Percentiles rank a stretch among this genome's conserved stretches.
phyloP scores from a whole-genome alignment of 306 rosid genomes.

The Prunus mira region DNA sequence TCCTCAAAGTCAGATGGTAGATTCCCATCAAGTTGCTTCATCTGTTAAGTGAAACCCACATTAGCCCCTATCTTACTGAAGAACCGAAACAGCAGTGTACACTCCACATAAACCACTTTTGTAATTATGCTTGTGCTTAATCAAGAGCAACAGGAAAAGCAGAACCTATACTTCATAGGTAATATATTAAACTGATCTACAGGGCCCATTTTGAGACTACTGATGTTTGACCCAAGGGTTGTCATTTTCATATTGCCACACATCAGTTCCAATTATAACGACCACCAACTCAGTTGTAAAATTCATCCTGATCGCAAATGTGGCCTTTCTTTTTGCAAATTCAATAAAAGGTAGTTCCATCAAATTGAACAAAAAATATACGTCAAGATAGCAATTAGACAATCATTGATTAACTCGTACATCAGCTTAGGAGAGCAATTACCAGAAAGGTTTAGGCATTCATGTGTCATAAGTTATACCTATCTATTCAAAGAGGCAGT shows the following conservation, averaged over 20 bases:
- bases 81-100: neutral
- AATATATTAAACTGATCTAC: neutral
- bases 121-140: neutral
- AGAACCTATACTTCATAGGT: neutral
- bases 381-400: neutral
- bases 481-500: neutral
- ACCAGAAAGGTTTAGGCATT: neutral
- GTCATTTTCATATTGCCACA: neutral
- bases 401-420: neutral
- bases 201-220: neutral
- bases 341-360: neutral
- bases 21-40: conserved; percentile 53
- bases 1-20: conserved; percentile 56
- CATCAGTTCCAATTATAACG: neutral
- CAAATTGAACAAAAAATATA: neutral
- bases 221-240: neutral
- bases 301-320: neutral
- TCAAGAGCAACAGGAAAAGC: neutral
- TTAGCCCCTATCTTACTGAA: conserved; percentile 14
- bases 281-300: neutral
- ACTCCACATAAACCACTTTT: neutral
- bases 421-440: neutral
- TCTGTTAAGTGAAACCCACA: conserved; percentile 43
- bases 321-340: neutral
- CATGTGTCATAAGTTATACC: neutral